Evolutionary conservation across 2,329 filamentous ascomycete genomes (phyloP), one percentile per base, ranked within the genome.

Genomic region (Aspergillus brasiliensis): DNA sequence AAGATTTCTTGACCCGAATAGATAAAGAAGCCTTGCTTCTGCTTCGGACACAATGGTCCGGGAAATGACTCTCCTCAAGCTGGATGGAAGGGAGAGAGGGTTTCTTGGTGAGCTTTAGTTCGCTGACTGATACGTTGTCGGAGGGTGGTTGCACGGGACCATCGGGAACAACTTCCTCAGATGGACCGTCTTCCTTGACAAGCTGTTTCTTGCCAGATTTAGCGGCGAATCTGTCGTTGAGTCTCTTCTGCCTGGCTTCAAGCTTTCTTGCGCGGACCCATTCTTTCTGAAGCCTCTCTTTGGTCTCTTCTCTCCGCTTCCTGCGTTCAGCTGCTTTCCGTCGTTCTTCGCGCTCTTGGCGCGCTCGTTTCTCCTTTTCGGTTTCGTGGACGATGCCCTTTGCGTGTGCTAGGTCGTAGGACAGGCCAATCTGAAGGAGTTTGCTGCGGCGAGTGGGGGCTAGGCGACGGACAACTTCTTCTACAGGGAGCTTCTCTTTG

Each of bases 401-500:
- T 0, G 78, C 76, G 56, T 81, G 78, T 2, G 79, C 79, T 7
- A 81, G 67, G 57, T 81, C 79, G 57, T 81, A 81, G 2, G 78
- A 77, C 3, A 80, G 73, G 6, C 79, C 79, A 23, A 80, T 76
- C 57, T 80, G 78, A 1, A 80, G 75, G 2, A 96, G 82, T 74
- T 96, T 96, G 67, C 92, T 90, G 25, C 91, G 86, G 37, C 80
- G 77, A 3, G 79, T 79, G 55, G 85, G 84, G 58, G 87, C 90
- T 58, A 87, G 85, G 7, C 82, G 80, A 52, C 86, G 84, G 23
- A 94, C 85, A 1, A 90, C 86, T 38, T 91, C 84, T 63, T 92
- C 88, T 15, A 90, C 84, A 0, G 84, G 81, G 0, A 79, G 75
- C 8, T 82, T 77, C 25, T 81, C 72, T 4, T 74, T 69, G 8